Percentiles rank a stretch among this genome's conserved stretches.
phyloP scores from a whole-genome alignment of 345 rosid species.

The Dipteronia dyeriana region DNA sequence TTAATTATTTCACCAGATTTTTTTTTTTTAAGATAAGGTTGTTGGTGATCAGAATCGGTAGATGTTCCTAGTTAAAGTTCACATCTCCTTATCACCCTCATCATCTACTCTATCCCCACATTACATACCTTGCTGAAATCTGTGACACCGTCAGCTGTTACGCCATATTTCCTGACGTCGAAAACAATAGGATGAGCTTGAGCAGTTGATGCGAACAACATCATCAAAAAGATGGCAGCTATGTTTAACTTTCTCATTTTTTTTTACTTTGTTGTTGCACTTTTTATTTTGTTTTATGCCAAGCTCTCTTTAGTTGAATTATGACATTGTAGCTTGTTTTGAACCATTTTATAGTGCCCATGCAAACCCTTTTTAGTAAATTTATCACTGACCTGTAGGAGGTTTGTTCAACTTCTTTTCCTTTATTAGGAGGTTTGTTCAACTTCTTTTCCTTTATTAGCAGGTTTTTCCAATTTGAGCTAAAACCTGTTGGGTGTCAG shows the following conservation, averaged over 20 bases:
- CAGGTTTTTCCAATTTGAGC: no score
- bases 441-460: not conserved
- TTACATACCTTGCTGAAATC: constrained; percentile 4
- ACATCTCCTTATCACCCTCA: no score
- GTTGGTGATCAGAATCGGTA: no score
- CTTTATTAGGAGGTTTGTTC: not conserved
- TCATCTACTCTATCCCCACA: no score
- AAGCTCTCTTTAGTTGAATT: not conserved
- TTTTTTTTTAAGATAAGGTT: no score
- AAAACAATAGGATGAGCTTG: not conserved
- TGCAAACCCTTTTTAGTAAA: not conserved
- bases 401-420: not conserved
- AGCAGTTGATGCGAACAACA: constrained; percentile 1
- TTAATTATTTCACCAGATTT: no score
- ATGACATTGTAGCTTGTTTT: not conserved
- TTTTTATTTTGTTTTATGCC: not conserved
- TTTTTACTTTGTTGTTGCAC: no score
- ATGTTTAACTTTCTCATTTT: not conserved
- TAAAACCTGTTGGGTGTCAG: no score
- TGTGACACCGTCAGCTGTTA: constrained; percentile 3
- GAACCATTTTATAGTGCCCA: not conserved
- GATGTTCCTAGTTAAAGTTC: no score
- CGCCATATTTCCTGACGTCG: constrained; percentile 21
- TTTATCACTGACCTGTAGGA: not conserved
- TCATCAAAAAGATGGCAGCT: not conserved